Percentiles rank a stretch among this genome's conserved stretches.
phyloP scores from a whole-genome alignment of 2,329 filamentous ascomycete genomes.

The Colletotrichum sidae region DNA sequence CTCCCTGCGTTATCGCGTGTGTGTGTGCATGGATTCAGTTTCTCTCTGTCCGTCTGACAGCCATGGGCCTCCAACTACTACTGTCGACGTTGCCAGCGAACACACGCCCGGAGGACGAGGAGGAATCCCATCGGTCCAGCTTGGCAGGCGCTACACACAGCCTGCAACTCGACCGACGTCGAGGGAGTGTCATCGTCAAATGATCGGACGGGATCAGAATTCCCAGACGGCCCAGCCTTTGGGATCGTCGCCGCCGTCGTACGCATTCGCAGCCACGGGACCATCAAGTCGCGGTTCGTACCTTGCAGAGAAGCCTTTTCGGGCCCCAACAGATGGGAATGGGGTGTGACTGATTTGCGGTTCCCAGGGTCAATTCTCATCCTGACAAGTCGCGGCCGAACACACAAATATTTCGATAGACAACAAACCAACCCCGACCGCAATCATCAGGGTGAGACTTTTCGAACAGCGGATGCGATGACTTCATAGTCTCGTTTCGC shows the following conservation, averaged over 20 bases:
- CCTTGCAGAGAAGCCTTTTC: slow-evolving; percentile 30
- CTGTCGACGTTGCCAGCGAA: slow-evolving; percentile 16
- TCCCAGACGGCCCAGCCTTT: slow-evolving; percentile 20
- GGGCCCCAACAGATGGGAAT: slow-evolving; percentile 6
- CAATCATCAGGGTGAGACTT: slow-evolving; percentile 15
- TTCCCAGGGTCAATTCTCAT: slow-evolving; percentile 1
- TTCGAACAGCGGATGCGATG: slow-evolving; percentile 21
- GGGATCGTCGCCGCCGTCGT: slow-evolving; percentile 20
- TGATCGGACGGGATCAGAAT: slow-evolving; percentile 25
- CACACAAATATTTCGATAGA: background rate
- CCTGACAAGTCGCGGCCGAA: slow-evolving; percentile 20
- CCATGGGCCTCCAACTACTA: background rate
- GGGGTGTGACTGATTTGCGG: slow-evolving; percentile 6
- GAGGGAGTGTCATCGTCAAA: slow-evolving; percentile 29
- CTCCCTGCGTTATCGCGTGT: background rate
- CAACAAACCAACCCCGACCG: background rate
- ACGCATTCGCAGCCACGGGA: slow-evolving; percentile 33
- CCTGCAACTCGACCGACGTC: slow-evolving; percentile 9
- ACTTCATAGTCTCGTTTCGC: slow-evolving; percentile 32
- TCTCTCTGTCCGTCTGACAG: background rate
- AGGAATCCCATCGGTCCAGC: background rate
- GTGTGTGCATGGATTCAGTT: slow-evolving; percentile 15
- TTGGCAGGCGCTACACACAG: slow-evolving; percentile 5
- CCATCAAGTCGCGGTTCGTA: slow-evolving; percentile 28
- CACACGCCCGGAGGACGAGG: slow-evolving; percentile 8